Base-by-base conservation (phyloP, 371 early-diverging fungal genomes). In the Quaeritorhiza haematococci region DNA sequence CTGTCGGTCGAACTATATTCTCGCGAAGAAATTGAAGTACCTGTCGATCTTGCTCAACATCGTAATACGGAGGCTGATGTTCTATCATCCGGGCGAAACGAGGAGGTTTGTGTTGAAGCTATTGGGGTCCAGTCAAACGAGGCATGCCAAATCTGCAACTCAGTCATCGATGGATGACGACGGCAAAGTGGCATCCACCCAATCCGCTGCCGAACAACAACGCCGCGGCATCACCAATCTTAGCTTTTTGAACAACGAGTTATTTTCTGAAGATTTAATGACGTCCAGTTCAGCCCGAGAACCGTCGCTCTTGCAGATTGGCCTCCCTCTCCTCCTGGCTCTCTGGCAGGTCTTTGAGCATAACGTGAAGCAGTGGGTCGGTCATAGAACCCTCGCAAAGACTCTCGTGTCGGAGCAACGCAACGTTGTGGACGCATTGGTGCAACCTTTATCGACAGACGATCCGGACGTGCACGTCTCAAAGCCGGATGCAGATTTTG, bases 301-400 rank as follows among this genome's bases (percentile, higher is more conserved):
- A 33, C 17, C 62, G 24, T 23, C 29, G 24, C 43, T 60, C 13
- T 59, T 78, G 19, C 62, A 63, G 33, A 69, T 74, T 23, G 79
- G 74, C 6, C 57, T 76, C 41, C 79, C 79, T 13, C 65, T 79
- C 15, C 38, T 76, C 21, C 61, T 77, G 30, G 69, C 77, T 3
- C 29, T 79, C 6, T 77, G 77, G 79, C 79, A 79, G 54, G 77
- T 79, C 5, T 79, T 79, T 60, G 73, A 79, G 56, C 60, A 69
- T 53, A 56, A 69, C 23, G 77, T 75, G 4, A 56, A 62, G 28
- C 76, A 79, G 52, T 76, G 71, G 69, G 71, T 76, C n/a, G 75
- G 72, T 5, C 43, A 65, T 48, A 52, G 48, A 1, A 52, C 54
- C 0, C 63, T 79, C n/a, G 67, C 66, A n/a, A 38, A 53, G 2